Evolutionary conservation across 768 basidiomycete species (phyloP).

Genomic region (Suillus decipiens): DNA sequence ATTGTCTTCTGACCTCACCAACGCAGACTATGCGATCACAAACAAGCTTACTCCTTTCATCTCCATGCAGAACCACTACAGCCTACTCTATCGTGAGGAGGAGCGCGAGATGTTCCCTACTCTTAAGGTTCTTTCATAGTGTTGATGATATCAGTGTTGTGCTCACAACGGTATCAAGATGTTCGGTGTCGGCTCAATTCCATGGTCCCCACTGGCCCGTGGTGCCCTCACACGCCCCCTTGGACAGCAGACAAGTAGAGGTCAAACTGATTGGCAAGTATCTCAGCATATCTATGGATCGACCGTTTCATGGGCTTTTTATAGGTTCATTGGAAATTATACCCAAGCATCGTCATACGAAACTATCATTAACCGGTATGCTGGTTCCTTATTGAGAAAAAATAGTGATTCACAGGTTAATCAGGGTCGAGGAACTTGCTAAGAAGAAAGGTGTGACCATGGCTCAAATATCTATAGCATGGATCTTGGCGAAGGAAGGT

Average conservation of each 20-base stretch:
- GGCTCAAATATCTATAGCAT: constrained; percentile 46
- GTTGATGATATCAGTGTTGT: not conserved
- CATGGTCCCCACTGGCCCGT: constrained; percentile 46
- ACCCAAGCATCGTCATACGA: constrained; percentile 27
- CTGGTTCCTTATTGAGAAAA: constrained; percentile 1
- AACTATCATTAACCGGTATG: constrained; percentile 30
- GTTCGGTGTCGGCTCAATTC: constrained; percentile 47
- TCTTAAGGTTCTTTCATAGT: constrained; percentile 29
- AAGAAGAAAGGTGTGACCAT: constrained; percentile 39
- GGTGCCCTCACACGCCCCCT: constrained; percentile 38
- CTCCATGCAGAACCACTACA: constrained; percentile 67
- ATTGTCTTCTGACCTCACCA: not conserved
- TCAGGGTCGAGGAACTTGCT: constrained; percentile 44
- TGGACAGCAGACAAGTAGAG: constrained; percentile 30
- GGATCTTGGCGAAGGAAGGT: constrained; percentile 36
- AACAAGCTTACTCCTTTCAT: constrained; percentile 55
- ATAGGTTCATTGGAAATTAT: constrained; percentile 29
- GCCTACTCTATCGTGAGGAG: constrained; percentile 59
- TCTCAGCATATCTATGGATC: not conserved
- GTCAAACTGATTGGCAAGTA: constrained; percentile 26
- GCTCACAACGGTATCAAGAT: constrained; percentile 24
- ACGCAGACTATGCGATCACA: constrained; percentile 39
- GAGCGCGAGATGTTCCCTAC: constrained; percentile 61
- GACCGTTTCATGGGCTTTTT: constrained; percentile 11
- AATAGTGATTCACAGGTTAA: not conserved